Percentiles rank a stretch among this genome's conserved stretches.
Evolutionary conservation across 129 eudicot species (phyloP).

Genomic region (Glebionis coronaria): DNA sequence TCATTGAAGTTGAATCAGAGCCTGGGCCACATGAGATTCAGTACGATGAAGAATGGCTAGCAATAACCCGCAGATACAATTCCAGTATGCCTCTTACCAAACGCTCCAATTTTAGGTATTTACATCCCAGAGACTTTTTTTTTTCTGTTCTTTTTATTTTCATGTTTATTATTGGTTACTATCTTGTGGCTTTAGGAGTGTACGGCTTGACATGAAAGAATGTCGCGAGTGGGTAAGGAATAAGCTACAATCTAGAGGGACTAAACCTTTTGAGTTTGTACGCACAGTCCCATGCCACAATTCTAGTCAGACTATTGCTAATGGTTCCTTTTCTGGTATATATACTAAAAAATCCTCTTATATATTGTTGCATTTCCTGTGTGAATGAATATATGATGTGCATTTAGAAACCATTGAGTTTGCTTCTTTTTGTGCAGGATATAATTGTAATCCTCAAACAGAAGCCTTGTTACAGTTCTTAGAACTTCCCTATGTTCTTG

Average conservation of each 20-base stretch:
- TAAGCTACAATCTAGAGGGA: conserved; percentile 66
- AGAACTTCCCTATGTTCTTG: conserved; percentile 72
- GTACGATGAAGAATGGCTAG: conserved; percentile 98
- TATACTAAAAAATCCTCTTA: not conserved
- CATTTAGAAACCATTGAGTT: not conserved
- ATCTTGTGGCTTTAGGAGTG: conserved; percentile 36
- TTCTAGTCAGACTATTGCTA: conserved; percentile 41
- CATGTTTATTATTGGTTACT: conserved; percentile 7
- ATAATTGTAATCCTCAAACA: conserved; percentile 78
- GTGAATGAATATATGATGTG: not conserved
- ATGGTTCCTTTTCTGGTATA: conserved; percentile 45
- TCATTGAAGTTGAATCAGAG: conserved; percentile 72
- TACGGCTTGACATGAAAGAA: conserved; percentile 50
- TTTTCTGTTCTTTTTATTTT: not conserved
- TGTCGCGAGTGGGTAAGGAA: conserved; percentile 62
- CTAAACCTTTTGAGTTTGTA: conserved; percentile 73
- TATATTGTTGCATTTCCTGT: not conserved
- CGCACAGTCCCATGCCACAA: conserved; percentile 62
- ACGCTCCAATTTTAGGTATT: conserved; percentile 55
- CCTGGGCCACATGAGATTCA: conserved; percentile 70
- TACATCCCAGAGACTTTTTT: not conserved
- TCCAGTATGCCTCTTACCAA: conserved; percentile 55
- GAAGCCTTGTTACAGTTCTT: conserved; percentile 61
- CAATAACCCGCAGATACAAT: conserved; percentile 65
- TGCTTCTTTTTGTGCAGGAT: conserved; percentile 37